Conservation (phyloP, 139 green algal genomes). For the Coelastrella sp. region DNA sequence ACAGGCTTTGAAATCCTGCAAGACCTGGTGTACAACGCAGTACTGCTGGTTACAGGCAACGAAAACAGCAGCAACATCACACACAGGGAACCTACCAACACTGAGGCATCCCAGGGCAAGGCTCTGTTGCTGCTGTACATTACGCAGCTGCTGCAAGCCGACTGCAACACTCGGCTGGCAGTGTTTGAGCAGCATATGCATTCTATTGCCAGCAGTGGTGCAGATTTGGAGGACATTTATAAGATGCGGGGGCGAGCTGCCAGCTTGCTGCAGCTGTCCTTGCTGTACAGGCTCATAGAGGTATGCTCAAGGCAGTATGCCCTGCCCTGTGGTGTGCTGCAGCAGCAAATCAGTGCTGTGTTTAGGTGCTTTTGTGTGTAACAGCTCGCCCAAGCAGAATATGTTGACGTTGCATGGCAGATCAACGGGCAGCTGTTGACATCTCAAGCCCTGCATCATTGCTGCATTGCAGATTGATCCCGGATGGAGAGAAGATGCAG, state of each 20-base stretch:
- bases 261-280: neutral
- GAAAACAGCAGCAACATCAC: neutral
- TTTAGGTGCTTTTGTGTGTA: no score
- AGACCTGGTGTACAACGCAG: conserved; percentile 12
- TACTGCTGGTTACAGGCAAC: conserved; percentile 3
- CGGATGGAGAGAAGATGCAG: neutral
- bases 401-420: no score
- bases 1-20: neutral
- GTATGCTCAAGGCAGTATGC: neutral
- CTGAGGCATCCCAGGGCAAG: conserved; percentile 3
- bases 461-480: neutral
- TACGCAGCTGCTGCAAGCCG: conserved; percentile 37
- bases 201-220: neutral
- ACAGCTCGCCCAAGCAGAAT: no score
- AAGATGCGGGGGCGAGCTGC: neutral
- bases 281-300: conserved; percentile 22
- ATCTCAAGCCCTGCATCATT: no score
- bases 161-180: neutral
- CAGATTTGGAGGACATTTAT: neutral
- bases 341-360: neutral
- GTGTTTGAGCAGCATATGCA: conserved; percentile 40
- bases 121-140: conserved; percentile 45
- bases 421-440: no score
- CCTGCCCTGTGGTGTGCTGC: no score
- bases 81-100: neutral